phyloP scores from a whole-genome alignment of 352 stramenopile species.

The Phytophthora sp. region DNA sequence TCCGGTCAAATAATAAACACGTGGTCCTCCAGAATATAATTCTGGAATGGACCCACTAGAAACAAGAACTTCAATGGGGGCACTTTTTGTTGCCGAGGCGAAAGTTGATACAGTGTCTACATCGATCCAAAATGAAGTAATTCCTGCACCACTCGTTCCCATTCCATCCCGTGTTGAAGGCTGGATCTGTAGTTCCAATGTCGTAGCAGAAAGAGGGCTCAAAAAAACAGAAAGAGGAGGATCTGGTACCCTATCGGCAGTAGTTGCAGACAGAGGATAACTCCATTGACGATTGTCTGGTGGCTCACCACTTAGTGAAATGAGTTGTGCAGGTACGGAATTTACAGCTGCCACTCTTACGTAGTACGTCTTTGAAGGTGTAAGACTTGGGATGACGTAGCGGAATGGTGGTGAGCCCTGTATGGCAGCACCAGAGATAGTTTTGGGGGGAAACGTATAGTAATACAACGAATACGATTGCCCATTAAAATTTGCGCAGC shows the following conservation, averaged over 20 bases:
- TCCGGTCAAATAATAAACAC: constrained; percentile 72
- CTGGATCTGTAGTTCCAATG: constrained; percentile 80
- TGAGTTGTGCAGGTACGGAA: constrained; percentile 84
- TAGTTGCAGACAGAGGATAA: constrained; percentile 66
- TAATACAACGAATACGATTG: constrained; percentile 62
- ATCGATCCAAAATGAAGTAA: constrained; percentile 72
- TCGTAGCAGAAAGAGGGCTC: constrained; percentile 61
- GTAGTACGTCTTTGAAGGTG: constrained; percentile 83
- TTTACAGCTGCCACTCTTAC: constrained; percentile 93
- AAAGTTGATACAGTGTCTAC: constrained; percentile 79
- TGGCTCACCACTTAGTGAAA: constrained; percentile 78
- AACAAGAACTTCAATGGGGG: constrained; percentile 46
- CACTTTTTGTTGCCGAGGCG: constrained; percentile 53
- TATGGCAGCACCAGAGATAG: constrained; percentile 65
- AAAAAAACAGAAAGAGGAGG: constrained; percentile 62
- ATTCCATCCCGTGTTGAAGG: constrained; percentile 70
- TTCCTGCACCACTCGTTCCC: constrained; percentile 43
- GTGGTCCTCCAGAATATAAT: constrained; percentile 62
- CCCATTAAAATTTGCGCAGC: constrained; percentile 55
- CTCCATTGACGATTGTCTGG: constrained; percentile 94
- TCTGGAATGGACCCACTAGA: constrained; percentile 36
- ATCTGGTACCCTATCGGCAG: constrained; percentile 86
- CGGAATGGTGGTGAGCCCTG: constrained; percentile 83
- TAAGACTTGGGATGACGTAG: constrained; percentile 79
- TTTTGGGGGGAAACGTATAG: constrained; percentile 54